These are phyloP conservation scores for Colletotrichum acutatum DNA, from an alignment of 2,329 filamentous ascomycete genomes.

Conservation along the genomic window DNA sequence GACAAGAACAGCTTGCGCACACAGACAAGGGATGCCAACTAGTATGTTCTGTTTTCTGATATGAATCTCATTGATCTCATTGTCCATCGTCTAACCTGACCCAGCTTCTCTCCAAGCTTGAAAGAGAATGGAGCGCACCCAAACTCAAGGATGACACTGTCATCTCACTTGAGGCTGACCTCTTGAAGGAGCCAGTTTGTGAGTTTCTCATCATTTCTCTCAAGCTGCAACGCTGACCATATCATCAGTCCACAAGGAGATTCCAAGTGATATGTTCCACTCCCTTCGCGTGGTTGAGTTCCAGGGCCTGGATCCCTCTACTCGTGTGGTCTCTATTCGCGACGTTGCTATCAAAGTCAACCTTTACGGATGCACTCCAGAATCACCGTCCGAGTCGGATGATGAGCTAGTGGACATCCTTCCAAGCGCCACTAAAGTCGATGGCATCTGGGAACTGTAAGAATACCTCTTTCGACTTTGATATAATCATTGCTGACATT, in stretches of 20 bases:
- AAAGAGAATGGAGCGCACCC: constrained; percentile 18
- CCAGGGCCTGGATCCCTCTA: constrained; percentile 27
- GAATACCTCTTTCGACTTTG: neutral
- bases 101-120: constrained; percentile 16
- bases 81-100: neutral
- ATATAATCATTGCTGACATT: neutral
- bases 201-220: neutral
- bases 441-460: constrained; percentile 30
- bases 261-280: constrained; percentile 25
- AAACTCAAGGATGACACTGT: constrained; percentile 22
- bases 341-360: constrained; percentile 32
- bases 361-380: constrained; percentile 11
- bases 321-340: neutral
- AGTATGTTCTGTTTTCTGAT: neutral
- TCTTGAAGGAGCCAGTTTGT: constrained; percentile 9
- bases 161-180: constrained; percentile 26
- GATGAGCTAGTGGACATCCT: neutral
- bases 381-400: neutral
- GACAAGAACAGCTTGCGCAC: constrained; percentile 7
- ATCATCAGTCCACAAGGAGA: constrained; percentile 2
- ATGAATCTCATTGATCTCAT: neutral
- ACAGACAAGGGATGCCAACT: constrained; percentile 26
- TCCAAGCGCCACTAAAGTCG: constrained; percentile 1
- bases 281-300: constrained; percentile 30
- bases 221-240: neutral